Evolutionary conservation across 2,329 filamentous ascomycete genomes (phyloP), one percentile per base, ranked within the genome.

Genomic region (Colletotrichum musicola): DNA sequence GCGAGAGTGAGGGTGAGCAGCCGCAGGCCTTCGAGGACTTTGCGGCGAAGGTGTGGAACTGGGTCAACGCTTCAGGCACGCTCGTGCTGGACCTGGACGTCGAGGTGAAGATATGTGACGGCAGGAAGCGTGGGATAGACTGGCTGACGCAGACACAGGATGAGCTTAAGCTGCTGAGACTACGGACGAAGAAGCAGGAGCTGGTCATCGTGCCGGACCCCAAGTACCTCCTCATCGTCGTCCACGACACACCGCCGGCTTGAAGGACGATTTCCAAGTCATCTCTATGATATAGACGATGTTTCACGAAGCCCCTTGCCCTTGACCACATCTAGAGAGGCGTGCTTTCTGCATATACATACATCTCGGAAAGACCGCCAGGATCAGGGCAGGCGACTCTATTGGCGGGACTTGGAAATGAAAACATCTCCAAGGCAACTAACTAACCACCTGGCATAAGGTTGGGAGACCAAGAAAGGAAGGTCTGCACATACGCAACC

Each of bases 181-280:
- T 97, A 72, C 87, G 93, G 72, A 95, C 93, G n/a, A 94, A 90
- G 83, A 94, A 93, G 79, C 92, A 94, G 74, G 93, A 97, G 79
- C 82, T 96, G 71, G 91, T 96, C 68, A 93, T 96, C 75, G 91
- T 95, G 20, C 93, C 92, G 78, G 93, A 95, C 78, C 76, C 87
- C 47, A 94, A 93, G 75, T 97, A 93, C 79, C 83, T 96, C 54
- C 85, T 95, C 44, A 89, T 95, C 62, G 91, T 94, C 44, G 88
- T 95, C 64, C 93, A 95, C 80, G 93, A 95, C 77, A 94, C 92
- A n/a, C 90, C 92, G 46, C 86, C 89, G 9, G 90, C 89, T 74
- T 92, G 80, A 81, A 46, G 80, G 80, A 46, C 40, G 30, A 9
- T 6, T 0, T 0, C 22, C 51, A 54, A 6, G 53, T 49, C 44